phyloP scores from a whole-genome alignment of 2,329 filamentous ascomycete species.

The Alternaria arbusti region DNA sequence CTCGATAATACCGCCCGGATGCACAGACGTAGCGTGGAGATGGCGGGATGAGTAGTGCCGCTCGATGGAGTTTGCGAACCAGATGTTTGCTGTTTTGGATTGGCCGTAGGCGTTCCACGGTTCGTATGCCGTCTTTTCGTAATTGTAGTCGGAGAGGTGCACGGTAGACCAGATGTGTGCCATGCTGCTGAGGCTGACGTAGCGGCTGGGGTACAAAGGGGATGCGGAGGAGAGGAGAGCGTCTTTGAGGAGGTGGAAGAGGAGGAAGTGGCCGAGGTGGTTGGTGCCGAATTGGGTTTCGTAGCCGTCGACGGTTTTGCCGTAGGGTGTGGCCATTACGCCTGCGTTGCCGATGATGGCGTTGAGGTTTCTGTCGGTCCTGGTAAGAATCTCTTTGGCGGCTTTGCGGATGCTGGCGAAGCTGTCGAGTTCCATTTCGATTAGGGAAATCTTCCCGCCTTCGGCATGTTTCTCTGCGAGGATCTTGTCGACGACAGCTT shows the following conservation, averaged over 20 bases:
- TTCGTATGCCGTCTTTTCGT: neutral
- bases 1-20: neutral
- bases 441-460: neutral
- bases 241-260: slow-evolving; percentile 59
- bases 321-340: slow-evolving; percentile 41
- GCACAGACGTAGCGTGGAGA: neutral
- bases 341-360: slow-evolving; percentile 37
- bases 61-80: neutral
- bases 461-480: neutral
- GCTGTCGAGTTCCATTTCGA: slow-evolving; percentile 25
- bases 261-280: slow-evolving; percentile 57
- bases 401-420: slow-evolving; percentile 17
- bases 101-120: neutral
- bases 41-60: neutral
- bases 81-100: neutral
- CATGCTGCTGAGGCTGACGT: neutral
- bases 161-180: neutral
- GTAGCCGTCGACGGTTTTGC: slow-evolving; percentile 38
- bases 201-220: slow-evolving; percentile 11
- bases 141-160: neutral
- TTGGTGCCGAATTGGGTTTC: slow-evolving; percentile 53
- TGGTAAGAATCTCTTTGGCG: slow-evolving; percentile 7
- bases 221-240: slow-evolving; percentile 50
- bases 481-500: neutral
- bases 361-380: slow-evolving; percentile 17